These are phyloP conservation scores for Trifolium pratense DNA, from an alignment of 306 rosid genomes.

Conservation along the genomic window DNA sequence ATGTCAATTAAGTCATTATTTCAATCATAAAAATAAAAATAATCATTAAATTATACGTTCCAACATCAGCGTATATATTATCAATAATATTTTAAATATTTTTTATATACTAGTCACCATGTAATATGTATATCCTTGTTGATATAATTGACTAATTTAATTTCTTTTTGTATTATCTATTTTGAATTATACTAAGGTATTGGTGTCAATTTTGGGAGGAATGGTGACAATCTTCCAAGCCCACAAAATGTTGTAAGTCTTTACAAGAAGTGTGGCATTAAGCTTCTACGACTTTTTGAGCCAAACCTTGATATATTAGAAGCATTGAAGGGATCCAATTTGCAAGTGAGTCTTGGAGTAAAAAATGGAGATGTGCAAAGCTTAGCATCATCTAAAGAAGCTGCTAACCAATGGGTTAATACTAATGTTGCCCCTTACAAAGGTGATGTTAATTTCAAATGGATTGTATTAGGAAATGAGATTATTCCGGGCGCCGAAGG, in stretches of 20 bases:
- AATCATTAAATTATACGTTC: too few species aligned
- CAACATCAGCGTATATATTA: too few species aligned
- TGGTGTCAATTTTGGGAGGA: slow-evolving; percentile 40
- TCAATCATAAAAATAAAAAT: too few species aligned
- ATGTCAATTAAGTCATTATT: too few species aligned
- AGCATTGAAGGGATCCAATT: slow-evolving; percentile 32
- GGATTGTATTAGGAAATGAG: slow-evolving; percentile 33
- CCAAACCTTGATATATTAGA: slow-evolving; percentile 36
- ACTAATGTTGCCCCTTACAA: slow-evolving; percentile 36
- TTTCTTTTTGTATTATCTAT: neutral
- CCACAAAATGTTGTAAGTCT: slow-evolving; percentile 22
- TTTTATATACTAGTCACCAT: too few species aligned
- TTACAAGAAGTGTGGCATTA: slow-evolving; percentile 34
- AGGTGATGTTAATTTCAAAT: neutral
- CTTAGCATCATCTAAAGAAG: slow-evolving; percentile 12
- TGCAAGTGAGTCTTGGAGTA: slow-evolving; percentile 36
- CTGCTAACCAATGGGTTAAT: slow-evolving; percentile 40
- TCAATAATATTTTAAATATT: too few species aligned
- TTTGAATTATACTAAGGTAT: slow-evolving; percentile 4
- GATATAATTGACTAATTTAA: neutral
- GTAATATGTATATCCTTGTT: neutral
- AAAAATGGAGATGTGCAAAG: slow-evolving; percentile 10
- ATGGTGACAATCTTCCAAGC: slow-evolving; percentile 39
- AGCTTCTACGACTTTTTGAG: slow-evolving; percentile 26
- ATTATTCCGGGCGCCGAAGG: slow-evolving; percentile 21